These are phyloP conservation scores for Globisporangium okanoganense DNA, from an alignment of 352 stramenopile genomes.

Conservation along the genomic window DNA sequence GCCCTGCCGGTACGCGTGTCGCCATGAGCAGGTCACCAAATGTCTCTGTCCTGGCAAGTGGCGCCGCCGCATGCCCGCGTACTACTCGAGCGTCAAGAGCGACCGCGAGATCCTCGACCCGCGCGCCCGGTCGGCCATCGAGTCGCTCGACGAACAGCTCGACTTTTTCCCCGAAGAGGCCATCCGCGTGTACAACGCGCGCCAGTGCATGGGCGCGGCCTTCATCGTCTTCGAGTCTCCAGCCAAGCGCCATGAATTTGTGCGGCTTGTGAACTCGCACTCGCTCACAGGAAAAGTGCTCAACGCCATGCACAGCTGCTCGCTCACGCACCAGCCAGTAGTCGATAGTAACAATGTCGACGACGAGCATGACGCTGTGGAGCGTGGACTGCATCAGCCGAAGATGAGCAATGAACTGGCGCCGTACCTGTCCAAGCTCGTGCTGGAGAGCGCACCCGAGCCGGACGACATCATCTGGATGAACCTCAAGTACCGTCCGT, in stretches of 20 bases:
- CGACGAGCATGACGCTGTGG: not conserved
- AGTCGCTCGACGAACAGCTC: conserved; percentile 57
- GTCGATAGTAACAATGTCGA: conserved; percentile 4
- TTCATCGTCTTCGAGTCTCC: conserved; percentile 76
- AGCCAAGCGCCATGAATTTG: conserved; percentile 52
- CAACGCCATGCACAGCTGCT: conserved; percentile 35
- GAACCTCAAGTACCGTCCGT: conserved; percentile 60
- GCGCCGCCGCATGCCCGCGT: conserved; percentile 3
- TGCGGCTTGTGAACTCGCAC: conserved; percentile 42
- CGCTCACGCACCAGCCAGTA: conserved; percentile 16
- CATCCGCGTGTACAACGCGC: conserved; percentile 51
- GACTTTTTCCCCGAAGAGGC: conserved; percentile 72
- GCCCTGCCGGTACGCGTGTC: conserved; percentile 50
- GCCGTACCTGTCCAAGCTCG: conserved; percentile 39
- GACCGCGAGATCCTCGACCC: conserved; percentile 27
- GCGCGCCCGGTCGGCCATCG: conserved; percentile 16
- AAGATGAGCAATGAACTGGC: conserved; percentile 23
- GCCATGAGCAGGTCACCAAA: conserved; percentile 27
- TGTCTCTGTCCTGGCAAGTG: conserved; percentile 36
- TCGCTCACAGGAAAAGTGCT: conserved; percentile 30
- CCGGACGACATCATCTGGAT: conserved; percentile 78
- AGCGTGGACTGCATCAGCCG: not conserved
- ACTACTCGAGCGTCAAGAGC: conserved; percentile 27
- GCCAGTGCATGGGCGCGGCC: conserved; percentile 54
- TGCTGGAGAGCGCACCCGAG: conserved; percentile 64